Base-by-base conservation (phyloP, 2,329 filamentous ascomycete genomes). In the Hymenoscyphus scutula region DNA sequence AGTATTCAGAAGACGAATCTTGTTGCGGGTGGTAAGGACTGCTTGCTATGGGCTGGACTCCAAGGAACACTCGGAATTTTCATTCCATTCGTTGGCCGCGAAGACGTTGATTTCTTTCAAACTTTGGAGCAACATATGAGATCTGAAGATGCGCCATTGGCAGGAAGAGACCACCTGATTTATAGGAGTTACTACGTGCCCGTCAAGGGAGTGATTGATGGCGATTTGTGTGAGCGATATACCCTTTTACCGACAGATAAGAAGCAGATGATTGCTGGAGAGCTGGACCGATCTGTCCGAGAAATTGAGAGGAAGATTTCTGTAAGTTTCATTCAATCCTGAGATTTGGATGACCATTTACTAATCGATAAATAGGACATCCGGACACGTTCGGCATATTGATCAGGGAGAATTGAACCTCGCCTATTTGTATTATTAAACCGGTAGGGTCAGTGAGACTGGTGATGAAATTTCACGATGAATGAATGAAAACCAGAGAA, bases 91-190 rank as follows among this genome's bases (percentile, higher is more conserved):
- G 81, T 92, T 55, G 89, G 88, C 66, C 89, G 96, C 41, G 93
- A 98, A 73, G 94, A 98, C 71, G 91, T 96, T 57, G 95, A 98
- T 76, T 98, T 99, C 78, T 99, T 99, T 84, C 93, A 97, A 76
- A 92, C 86, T 65, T 82, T 99, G 27, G 95, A 99, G 78, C 88
- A 90, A 73, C 91, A 96, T 73, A 82, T 99, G 74, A 85, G 94
- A 56, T 86, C 84, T 13, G 92, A 97, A 73, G 93, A 97, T 72
- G 84, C 93, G 38, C 94, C 94, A 7, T 79, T 99, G 55, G 91
- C 92, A 23, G 96, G 95, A 51, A 85, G 96, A 68, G 96, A 99
- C 75, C 95, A 99, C 76, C 81, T 99, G 54, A 96, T 97, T 72
- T 99, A 96, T 76, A 85, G 96, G 66, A 88, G 92, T 67, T 99